These are phyloP conservation scores for Paramecium bursaria DNA, from an alignment of 73 alveolate species.

Conservation along the genomic window DNA sequence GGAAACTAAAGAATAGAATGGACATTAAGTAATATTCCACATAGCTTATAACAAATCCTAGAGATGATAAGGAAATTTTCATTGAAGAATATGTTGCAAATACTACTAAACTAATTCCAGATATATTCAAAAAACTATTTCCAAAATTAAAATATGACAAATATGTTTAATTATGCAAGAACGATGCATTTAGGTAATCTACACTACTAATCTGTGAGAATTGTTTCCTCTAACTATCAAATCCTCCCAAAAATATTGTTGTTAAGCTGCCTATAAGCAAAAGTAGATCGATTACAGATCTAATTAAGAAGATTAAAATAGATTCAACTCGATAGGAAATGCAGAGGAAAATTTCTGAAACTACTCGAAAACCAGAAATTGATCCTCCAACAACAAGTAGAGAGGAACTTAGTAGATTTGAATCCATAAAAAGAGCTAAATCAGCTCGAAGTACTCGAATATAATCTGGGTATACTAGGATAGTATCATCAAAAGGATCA, in stretches of 20 bases:
- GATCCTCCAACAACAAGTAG: not conserved
- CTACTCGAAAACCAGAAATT: not conserved
- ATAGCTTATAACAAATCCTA: not conserved
- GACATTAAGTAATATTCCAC: conserved; percentile 41
- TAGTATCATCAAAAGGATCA: not conserved
- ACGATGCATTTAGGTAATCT: not conserved
- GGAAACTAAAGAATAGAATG: conserved; percentile 21
- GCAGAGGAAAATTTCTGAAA: not conserved
- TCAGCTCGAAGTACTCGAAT: not conserved
- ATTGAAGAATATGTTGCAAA: conserved; percentile 21
- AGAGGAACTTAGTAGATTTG: not conserved
- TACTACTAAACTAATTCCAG: conserved; percentile 56
- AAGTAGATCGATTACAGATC: not conserved
- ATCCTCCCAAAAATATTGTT: not conserved
- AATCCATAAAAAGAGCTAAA: not conserved
- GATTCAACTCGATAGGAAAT: not conserved
- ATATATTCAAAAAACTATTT: conserved; percentile 7
- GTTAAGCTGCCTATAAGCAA: not conserved
- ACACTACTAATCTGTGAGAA: not conserved
- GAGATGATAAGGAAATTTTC: not conserved
- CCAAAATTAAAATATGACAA: not conserved
- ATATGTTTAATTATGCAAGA: not conserved
- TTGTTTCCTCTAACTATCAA: not conserved
- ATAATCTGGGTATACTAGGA: not conserved
- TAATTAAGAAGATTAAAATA: too few species aligned